phyloP scores from a whole-genome alignment of 306 rosid species.

The Geum urbanum region DNA sequence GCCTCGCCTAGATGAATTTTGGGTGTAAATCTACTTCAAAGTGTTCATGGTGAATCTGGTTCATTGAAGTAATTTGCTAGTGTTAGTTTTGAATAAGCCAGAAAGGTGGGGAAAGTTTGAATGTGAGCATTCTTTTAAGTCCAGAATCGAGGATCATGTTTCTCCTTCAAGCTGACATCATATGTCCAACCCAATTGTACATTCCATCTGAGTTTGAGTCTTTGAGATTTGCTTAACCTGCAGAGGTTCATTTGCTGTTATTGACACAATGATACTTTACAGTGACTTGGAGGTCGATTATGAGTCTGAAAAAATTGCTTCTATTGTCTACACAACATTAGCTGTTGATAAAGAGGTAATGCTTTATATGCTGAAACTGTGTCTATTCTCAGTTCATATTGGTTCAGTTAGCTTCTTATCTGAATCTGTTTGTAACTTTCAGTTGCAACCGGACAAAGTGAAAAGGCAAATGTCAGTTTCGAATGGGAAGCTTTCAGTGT shows the following conservation, averaged over 20 bases:
- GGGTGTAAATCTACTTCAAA: neutral
- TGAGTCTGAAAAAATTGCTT: constrained; percentile 62
- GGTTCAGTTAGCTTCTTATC: constrained; percentile 13
- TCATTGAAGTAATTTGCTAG: neutral
- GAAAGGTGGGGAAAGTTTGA: neutral
- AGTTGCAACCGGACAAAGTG: constrained; percentile 95
- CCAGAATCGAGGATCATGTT: neutral
- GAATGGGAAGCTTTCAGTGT: constrained; percentile 70
- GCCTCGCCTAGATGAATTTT: too few relatives aligned
- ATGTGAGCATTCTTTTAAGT: neutral
- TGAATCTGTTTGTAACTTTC: constrained; percentile 28
- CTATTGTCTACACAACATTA: constrained; percentile 56
- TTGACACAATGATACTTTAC: constrained; percentile 19
- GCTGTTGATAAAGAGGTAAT: constrained; percentile 82
- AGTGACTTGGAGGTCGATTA: constrained; percentile 82
- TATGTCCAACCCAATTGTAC: neutral
- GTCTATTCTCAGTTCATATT: neutral
- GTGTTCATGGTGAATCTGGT: neutral
- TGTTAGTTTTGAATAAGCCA: neutral
- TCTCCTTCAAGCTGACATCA: neutral
- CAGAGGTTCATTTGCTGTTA: neutral
- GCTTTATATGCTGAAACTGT: constrained; percentile 15
- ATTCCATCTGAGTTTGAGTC: neutral
- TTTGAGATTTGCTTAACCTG: neutral
- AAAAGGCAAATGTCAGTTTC: constrained; percentile 61